Evolutionary conservation across 345 rosid species (phyloP).

Genomic region (Anacardium occidentale): DNA sequence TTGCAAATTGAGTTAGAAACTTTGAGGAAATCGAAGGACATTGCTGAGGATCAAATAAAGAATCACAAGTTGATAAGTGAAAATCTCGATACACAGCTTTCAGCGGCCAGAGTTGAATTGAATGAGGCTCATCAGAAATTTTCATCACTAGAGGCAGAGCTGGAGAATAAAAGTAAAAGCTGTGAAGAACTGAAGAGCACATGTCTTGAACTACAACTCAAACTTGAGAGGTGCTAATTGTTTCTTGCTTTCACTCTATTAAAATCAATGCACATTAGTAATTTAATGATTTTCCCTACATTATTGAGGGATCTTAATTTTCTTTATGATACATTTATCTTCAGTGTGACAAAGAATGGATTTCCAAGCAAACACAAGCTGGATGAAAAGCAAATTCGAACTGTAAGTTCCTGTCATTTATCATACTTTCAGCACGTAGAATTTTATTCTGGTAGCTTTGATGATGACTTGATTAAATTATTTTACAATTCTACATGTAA

Average conservation of each 20-base stretch:
- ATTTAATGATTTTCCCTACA: constrained; percentile 1
- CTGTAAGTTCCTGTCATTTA: constrained; percentile 46
- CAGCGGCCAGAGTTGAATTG: constrained; percentile 34
- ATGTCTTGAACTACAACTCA: constrained; percentile 47
- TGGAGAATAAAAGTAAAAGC: constrained; percentile 41
- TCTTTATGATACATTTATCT: constrained; percentile 24
- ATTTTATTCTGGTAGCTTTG: background rate
- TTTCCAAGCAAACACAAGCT: constrained; percentile 31
- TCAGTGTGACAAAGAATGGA: constrained; percentile 51
- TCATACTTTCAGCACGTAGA: background rate
- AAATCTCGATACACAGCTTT: constrained; percentile 38
- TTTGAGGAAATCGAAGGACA: constrained; percentile 32
- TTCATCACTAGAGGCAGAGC: constrained; percentile 40
- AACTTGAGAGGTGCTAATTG: constrained; percentile 49
- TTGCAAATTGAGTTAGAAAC: constrained; percentile 41
- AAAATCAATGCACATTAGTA: background rate
- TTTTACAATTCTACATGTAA: background rate
- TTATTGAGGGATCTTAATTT: constrained; percentile 19
- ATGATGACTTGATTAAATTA: background rate
- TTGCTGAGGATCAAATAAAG: constrained; percentile 41
- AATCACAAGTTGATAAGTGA: constrained; percentile 32
- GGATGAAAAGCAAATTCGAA: constrained; percentile 53
- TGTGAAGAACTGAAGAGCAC: constrained; percentile 48
- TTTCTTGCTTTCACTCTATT: background rate
- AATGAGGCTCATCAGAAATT: constrained; percentile 36